Base-by-base conservation (phyloP, 345 rosid genomes). In the Moricandia moricandioides region DNA sequence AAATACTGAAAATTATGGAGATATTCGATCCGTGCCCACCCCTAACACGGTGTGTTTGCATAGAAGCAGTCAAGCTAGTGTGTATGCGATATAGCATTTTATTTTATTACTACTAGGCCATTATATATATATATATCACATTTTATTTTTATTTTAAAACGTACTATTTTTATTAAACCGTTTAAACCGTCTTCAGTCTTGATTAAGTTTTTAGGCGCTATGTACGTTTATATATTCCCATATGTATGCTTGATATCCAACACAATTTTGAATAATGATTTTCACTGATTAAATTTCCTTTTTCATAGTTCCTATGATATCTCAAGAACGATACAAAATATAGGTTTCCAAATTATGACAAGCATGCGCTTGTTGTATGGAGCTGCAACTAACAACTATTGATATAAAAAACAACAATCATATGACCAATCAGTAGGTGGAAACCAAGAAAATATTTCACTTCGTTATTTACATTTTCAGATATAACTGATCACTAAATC, bases 261-360 rank as follows among this genome's bases (percentile, higher is more conserved):
- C 8, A 13, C 13, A 5, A 29, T 12, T 29, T 34, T 35, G 66
- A 62, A 34, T 17, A 33, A 8, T 17, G 66, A 17, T 34, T 62
- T 34, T 62, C 47, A 24, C 52, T n/a, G 17, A 45, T 45, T 16
- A 45, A 45, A 45, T 45, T 13, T 62, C 0, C 0, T 16, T 16
- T 33, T 34, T 34, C 27, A 17, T 34, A 35, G 31, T 45, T 45
- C 17, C 52, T 21, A 14, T 30, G 7, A 35, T 5, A 62, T 34
- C 8, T 9, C 9, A 39, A 63, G 49, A 62, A 62, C 31, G 26
- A 62, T 37, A 37, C 51, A 62, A 18, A 16, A 18, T 37, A 37
- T 35, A 34, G 47, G 67, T 7, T 62, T 35, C 67, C 45, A 35
- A 62, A 62, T 45, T 43, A 65, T 8, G 70, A 26, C 39, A 65